A percentile compares a stretch with the other conserved stretches of the same genome.
Evolutionary conservation across 2,329 filamentous ascomycete genomes (phyloP).

Genomic region (Epichloe glyceriae): DNA sequence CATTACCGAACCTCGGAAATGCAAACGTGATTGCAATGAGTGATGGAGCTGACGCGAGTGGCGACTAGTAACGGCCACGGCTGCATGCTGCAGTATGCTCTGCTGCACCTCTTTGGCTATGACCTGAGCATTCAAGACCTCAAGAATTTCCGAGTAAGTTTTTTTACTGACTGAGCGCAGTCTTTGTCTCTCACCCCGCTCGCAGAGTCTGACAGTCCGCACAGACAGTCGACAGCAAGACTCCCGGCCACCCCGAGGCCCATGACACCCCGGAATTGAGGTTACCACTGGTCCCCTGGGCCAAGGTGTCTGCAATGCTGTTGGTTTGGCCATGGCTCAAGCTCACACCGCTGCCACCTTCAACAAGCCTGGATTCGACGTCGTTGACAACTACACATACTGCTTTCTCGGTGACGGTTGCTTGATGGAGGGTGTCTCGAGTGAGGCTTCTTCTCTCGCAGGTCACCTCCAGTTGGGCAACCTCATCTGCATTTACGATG

Average conservation of each 20-base stretch:
- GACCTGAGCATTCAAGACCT: constrained; percentile 76
- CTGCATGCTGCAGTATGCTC: constrained; percentile 98
- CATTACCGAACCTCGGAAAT: not conserved
- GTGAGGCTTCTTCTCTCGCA: constrained; percentile 81
- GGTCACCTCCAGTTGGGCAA: constrained; percentile 97
- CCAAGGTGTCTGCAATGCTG: constrained; percentile 93
- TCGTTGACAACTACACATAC: constrained; percentile 96
- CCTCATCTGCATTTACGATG: constrained; percentile 92
- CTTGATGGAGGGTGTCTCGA: constrained; percentile 94
- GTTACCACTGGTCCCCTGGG: constrained; percentile 96
- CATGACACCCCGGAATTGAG: constrained; percentile 93
- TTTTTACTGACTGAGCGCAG: not conserved
- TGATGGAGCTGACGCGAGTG: constrained; percentile 1
- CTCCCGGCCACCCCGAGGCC: constrained; percentile 89
- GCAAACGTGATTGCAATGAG: not conserved
- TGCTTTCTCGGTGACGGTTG: constrained; percentile 95
- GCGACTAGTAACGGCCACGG: constrained; percentile 78
- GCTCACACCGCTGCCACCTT: constrained; percentile 80
- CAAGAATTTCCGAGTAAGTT: constrained; percentile 87
- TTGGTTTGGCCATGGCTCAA: constrained; percentile 95
- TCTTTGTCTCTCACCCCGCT: not conserved
- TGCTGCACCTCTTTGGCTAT: constrained; percentile 95
- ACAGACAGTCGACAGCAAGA: constrained; percentile 54
- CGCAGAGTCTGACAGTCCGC: constrained; percentile 1
- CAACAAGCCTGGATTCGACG: constrained; percentile 90